These are phyloP conservation scores for Dactylellina sp. DNA, from an alignment of 2,329 filamentous ascomycete species.

Conservation along the genomic window DNA sequence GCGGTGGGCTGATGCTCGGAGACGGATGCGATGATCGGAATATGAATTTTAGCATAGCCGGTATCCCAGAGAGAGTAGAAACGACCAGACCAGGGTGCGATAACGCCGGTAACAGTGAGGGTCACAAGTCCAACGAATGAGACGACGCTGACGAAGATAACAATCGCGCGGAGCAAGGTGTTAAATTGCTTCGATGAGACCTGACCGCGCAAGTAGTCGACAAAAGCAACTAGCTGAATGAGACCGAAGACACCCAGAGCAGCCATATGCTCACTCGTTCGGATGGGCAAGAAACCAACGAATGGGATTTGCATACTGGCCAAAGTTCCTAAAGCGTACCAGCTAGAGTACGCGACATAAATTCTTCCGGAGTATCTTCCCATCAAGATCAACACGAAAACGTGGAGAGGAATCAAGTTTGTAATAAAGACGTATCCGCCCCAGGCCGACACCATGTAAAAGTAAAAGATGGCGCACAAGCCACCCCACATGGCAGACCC, in stretches of 20 bases:
- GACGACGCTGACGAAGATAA: constrained; percentile 79
- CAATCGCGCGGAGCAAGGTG: constrained; percentile 81
- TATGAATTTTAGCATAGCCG: constrained; percentile 98
- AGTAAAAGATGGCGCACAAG: constrained; percentile 93
- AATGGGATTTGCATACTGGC: constrained; percentile 99
- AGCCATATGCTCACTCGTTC: constrained; percentile 98
- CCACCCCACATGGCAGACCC: constrained; percentile 98
- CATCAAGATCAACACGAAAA: constrained; percentile 95
- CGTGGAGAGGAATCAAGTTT: constrained; percentile 92
- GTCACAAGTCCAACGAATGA: constrained; percentile 80
- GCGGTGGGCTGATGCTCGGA: constrained; percentile 99
- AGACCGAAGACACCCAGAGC: constrained; percentile 95
- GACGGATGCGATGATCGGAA: constrained; percentile 99
- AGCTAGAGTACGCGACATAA: constrained; percentile 97
- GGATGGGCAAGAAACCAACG: constrained; percentile 94
- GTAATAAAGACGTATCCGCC: constrained; percentile 99
- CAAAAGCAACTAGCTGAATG: constrained; percentile 90
- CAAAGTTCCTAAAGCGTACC: constrained; percentile 95
- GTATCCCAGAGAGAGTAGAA: constrained; percentile 99
- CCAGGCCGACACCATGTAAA: constrained; percentile 99
- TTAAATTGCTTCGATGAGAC: constrained; percentile 94
- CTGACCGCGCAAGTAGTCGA: constrained; percentile 88
- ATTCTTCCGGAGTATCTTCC: constrained; percentile 92
- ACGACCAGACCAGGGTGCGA: constrained; percentile 96
- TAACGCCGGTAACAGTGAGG: constrained; percentile 86